Evolutionary conservation across 805 yeast species (phyloP), one percentile per base, ranked within the genome.

Genomic region (Gaillardinia entomophila): DNA sequence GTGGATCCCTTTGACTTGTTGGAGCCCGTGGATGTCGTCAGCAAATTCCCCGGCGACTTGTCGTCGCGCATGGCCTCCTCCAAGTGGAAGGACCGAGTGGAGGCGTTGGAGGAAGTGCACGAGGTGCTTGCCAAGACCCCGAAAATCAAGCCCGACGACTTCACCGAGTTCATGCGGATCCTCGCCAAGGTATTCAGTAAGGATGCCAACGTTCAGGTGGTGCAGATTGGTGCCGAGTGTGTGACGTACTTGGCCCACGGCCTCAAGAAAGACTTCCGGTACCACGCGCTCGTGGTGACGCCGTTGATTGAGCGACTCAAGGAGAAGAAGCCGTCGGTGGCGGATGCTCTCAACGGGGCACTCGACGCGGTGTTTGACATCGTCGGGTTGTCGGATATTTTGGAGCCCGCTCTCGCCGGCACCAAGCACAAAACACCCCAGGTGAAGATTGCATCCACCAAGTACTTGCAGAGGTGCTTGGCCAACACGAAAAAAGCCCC

Each of bases 61-160:
- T 47, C 68, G 18, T 49, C 65, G 2, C 63, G 77, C 42, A 59
- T 87, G 20, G 53, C 66, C 1, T 79, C 89, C 2, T 40, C 78
- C 0, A 79, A 82, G 48, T 92, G 98, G 98, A 87, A 88, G 51
- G 97, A 89, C 32, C 71, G 98, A 41, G 87, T 84, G 36, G 96
- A 85, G 44, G 86, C 74, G 0, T 65, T 92, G 35, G 90, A 85
- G 30, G 88, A 78, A 40, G 68, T 73, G 2, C 41, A 55, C 20
- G 69, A 66, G 22, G 59, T 64, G 10, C 60, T 76, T 18, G 59
- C 63, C 15, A 77, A 81, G 27, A 75, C 76, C 2, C 64, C 79
- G 28, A 79, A 71, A 41, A 65, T 62, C n/a, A 57, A 63, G 6
- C 67, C 64, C 22, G 84, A 66, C 33, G 94, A 89, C 51, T 87